Conservation (phyloP, 2,329 filamentous ascomycete species). For the Pseudogymnoascus sp. region DNA sequence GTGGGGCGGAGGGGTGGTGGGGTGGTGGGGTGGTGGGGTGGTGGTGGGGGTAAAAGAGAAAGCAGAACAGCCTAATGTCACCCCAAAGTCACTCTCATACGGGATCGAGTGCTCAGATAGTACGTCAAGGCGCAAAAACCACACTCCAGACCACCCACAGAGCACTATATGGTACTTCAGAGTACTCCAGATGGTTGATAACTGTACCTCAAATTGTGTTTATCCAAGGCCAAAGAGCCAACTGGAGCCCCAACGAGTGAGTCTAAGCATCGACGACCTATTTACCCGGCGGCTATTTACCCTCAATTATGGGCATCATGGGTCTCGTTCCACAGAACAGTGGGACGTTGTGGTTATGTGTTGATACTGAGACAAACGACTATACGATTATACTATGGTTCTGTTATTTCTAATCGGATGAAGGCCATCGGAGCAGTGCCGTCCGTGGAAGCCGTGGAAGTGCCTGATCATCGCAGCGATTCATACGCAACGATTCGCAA, state of each 20-base stretch:
- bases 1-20: slow-evolving; percentile 6
- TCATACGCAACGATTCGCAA: background rate
- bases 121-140: background rate
- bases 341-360: background rate
- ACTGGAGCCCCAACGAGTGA: background rate
- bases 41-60: background rate
- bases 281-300: slow-evolving; percentile 7
- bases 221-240: background rate
- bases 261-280: slow-evolving; percentile 2
- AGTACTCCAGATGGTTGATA: background rate
- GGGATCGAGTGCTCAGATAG: background rate
- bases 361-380: background rate
- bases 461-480: background rate
- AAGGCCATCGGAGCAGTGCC: background rate
- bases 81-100: background rate
- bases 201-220: background rate
- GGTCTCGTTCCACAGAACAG: background rate
- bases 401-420: slow-evolving; percentile 1
- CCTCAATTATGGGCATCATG: background rate
- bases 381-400: background rate
- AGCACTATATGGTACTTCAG: background rate
- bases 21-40: slow-evolving; percentile 3
- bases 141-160: background rate
- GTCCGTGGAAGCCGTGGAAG: too few species aligned
- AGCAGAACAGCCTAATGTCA: slow-evolving; percentile 1